Conservation (phyloP, 352 stramenopile species). For the Globisporangium takayamanum region DNA sequence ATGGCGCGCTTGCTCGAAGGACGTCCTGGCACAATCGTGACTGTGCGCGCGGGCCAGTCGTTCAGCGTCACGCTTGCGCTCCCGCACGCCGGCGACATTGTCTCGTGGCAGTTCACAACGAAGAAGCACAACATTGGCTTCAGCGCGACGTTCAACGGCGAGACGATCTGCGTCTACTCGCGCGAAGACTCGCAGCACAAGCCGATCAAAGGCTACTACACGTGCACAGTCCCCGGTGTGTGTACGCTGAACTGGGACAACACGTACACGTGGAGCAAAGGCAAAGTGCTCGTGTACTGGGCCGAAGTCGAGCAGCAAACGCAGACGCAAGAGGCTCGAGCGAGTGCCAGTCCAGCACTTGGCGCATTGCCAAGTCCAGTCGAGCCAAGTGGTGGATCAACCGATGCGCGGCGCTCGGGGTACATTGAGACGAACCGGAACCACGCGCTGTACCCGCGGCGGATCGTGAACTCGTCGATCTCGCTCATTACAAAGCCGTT, state of each 20-base stretch:
- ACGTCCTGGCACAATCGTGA: conserved; percentile 54
- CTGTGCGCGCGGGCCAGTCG: conserved; percentile 55
- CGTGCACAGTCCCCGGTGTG: conserved; percentile 35
- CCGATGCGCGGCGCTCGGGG: conserved; percentile 35
- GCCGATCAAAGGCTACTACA: conserved; percentile 58
- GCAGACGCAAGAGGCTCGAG: conserved; percentile 15
- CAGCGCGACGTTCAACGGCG: conserved; percentile 61
- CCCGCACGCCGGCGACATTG: conserved; percentile 31
- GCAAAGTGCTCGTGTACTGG: conserved; percentile 72
- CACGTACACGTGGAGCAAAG: conserved; percentile 78
- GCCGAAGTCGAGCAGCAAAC: conserved; percentile 51
- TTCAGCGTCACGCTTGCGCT: conserved; percentile 58
- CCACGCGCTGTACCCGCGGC: conserved; percentile 49
- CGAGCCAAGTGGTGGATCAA: neutral
- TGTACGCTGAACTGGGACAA: conserved; percentile 78
- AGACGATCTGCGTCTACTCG: conserved; percentile 55
- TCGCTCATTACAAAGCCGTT: conserved; percentile 71
- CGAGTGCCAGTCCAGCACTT: neutral
- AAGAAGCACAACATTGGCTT: conserved; percentile 83
- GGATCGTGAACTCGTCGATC: conserved; percentile 66
- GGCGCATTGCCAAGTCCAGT: neutral
- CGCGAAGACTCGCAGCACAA: conserved; percentile 56
- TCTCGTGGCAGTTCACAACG: conserved; percentile 67
- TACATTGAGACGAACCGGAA: conserved; percentile 66
- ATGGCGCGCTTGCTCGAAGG: conserved; percentile 46